A percentile compares a stretch with the other conserved stretches of the same genome.
Evolutionary conservation across 2,329 filamentous ascomycete genomes (phyloP).

Genomic region (Blastomyces emzantsi): DNA sequence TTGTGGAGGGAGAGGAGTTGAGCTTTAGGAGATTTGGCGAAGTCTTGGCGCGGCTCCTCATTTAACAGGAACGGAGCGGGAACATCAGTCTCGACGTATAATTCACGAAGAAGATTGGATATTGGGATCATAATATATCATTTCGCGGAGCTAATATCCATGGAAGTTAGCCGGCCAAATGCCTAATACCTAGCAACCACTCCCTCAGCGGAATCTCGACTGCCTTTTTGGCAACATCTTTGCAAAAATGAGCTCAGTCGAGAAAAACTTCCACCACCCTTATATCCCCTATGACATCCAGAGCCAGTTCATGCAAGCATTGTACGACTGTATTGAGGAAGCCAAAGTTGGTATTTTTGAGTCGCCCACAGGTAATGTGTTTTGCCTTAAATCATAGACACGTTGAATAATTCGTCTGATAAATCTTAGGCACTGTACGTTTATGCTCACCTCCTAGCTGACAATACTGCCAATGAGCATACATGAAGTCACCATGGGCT

Average conservation of each 20-base stretch:
- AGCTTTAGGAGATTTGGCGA: neutral
- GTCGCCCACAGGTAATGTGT: constrained; percentile 75
- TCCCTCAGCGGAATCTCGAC: neutral
- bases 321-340: constrained; percentile 69
- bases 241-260: constrained; percentile 26
- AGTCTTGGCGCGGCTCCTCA: neutral
- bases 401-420: constrained; percentile 1
- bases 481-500: neutral
- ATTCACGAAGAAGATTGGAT: neutral
- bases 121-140: neutral
- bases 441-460: too few species aligned
- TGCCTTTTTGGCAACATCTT: neutral
- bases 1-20: too few species aligned
- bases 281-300: constrained; percentile 84
- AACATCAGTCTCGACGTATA: neutral
- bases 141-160: neutral
- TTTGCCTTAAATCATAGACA: neutral
- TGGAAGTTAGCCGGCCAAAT: neutral
- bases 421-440: constrained; percentile 10
- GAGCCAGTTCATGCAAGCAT: constrained; percentile 72
- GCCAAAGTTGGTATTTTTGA: constrained; percentile 83
- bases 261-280: constrained; percentile 69
- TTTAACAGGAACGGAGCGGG: neutral
- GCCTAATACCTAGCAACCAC: neutral
- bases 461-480: neutral